Percentiles rank a stretch among this genome's conserved stretches.
Evolutionary conservation across 371 early-diverging fungal species (phyloP).

Genomic region (Circinella minor): DNA sequence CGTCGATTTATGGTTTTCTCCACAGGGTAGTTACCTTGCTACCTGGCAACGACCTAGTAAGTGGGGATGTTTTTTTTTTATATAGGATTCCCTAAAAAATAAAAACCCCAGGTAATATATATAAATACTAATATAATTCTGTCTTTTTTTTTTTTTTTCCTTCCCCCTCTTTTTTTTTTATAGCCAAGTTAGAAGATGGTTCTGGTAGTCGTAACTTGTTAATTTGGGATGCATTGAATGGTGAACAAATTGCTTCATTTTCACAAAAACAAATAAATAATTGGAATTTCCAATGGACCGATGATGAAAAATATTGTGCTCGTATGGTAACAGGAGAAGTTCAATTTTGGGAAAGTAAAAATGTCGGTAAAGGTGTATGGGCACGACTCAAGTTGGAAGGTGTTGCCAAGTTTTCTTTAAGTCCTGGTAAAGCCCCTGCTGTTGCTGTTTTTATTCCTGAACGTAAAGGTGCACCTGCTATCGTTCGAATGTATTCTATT

Average conservation of each 20-base stretch:
- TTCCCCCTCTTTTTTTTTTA: too few species aligned
- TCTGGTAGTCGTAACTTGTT: conserved; percentile 75
- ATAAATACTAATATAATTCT: background rate
- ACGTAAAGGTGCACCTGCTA: conserved; percentile 81
- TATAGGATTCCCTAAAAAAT: too few species aligned
- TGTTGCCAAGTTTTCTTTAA: conserved; percentile 81
- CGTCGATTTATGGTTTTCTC: conserved; percentile 90
- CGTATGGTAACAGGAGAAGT: conserved; percentile 88
- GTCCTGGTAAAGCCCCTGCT: conserved; percentile 84
- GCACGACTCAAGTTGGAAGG: conserved; percentile 79
- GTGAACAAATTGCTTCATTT: conserved; percentile 72
- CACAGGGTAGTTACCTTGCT: conserved; percentile 84
- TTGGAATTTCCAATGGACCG: conserved; percentile 93
- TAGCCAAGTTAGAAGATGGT: conserved; percentile 64
- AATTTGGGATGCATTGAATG: conserved; percentile 81
- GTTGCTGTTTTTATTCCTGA: conserved; percentile 92
- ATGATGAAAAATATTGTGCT: conserved; percentile 87
- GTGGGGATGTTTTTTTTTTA: too few species aligned
- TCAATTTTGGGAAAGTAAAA: conserved; percentile 84
- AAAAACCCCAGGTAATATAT: background rate
- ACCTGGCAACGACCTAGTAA: conserved; percentile 90
- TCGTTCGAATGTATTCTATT: conserved; percentile 82
- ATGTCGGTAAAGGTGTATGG: conserved; percentile 62
- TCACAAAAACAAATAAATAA: conserved; percentile 80
- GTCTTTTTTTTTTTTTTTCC: too few species aligned